phyloP scores from a whole-genome alignment of 129 eudicot genomes.

The Deinandra increscens region DNA sequence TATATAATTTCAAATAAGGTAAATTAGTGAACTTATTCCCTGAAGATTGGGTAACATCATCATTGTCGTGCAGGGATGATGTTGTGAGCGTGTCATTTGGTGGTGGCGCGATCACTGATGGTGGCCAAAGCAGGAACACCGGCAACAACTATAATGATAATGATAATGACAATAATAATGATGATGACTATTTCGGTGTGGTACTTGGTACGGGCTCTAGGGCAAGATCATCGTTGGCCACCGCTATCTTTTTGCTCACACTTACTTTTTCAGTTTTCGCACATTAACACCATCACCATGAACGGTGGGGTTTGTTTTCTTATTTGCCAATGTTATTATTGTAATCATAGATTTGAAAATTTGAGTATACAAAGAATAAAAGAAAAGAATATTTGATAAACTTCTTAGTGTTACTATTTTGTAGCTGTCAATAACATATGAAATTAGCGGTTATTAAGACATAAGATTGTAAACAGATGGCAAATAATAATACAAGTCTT shows the following conservation, averaged over 20 bases:
- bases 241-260: constrained; percentile 28
- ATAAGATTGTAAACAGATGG: background rate
- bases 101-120: constrained; percentile 38
- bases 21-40: background rate
- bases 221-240: constrained; percentile 13
- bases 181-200: constrained; percentile 15
- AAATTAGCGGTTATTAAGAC: background rate
- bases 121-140: constrained; percentile 28
- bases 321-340: constrained; percentile 6
- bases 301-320: constrained; percentile 20
- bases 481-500: too few relatives aligned
- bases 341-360: constrained; percentile 14
- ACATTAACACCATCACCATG: background rate
- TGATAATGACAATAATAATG: constrained; percentile 7
- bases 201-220: constrained; percentile 24
- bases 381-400: background rate
- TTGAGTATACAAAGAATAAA: background rate
- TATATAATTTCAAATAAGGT: too few relatives aligned
- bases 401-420: constrained; percentile 1
- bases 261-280: constrained; percentile 18
- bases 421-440: background rate
- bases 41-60: background rate
- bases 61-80: constrained; percentile 30
- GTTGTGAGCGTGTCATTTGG: constrained; percentile 41
- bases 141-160: constrained; percentile 23